phyloP scores from a whole-genome alignment of 139 green algal genomes.

The Chlamydomonas eustigma region DNA sequence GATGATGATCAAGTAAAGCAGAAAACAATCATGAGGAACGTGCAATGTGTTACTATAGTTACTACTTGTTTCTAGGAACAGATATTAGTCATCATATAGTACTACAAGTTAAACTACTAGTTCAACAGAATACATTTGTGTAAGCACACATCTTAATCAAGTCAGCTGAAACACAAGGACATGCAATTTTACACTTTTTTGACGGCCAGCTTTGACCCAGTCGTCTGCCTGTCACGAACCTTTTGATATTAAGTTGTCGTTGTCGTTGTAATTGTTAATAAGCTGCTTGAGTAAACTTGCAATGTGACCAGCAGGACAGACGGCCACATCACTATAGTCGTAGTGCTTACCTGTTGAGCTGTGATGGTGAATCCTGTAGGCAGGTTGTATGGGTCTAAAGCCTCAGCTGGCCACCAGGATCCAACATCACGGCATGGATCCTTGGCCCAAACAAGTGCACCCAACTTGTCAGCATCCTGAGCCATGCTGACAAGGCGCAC shows the following conservation, averaged over 20 bases:
- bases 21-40: too few species aligned
- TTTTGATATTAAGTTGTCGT: constrained; percentile 41
- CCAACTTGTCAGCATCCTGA: constrained; percentile 41
- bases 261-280: background rate
- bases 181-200: background rate
- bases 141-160: too few species aligned
- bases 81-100: too few species aligned
- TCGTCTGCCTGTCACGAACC: constrained; percentile 25
- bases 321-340: too few species aligned
- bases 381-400: constrained; percentile 49
- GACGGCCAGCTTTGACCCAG: constrained; percentile 27
- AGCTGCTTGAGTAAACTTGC: background rate
- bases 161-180: background rate
- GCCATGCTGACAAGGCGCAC: constrained; percentile 5
- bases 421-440: constrained; percentile 16
- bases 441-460: constrained; percentile 45
- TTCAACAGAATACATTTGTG: too few species aligned
- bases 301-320: background rate
- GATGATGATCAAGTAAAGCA: too few species aligned
- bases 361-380: constrained; percentile 40
- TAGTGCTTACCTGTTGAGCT: constrained; percentile 23
- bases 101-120: too few species aligned
- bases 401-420: constrained; percentile 58
- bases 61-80: too few species aligned
- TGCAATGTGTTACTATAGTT: too few species aligned